Evolutionary conservation across 495 filamentous ascomycete genomes (phyloP), one percentile per base, ranked within the genome.

Genomic region (Penicillium flavigenum): DNA sequence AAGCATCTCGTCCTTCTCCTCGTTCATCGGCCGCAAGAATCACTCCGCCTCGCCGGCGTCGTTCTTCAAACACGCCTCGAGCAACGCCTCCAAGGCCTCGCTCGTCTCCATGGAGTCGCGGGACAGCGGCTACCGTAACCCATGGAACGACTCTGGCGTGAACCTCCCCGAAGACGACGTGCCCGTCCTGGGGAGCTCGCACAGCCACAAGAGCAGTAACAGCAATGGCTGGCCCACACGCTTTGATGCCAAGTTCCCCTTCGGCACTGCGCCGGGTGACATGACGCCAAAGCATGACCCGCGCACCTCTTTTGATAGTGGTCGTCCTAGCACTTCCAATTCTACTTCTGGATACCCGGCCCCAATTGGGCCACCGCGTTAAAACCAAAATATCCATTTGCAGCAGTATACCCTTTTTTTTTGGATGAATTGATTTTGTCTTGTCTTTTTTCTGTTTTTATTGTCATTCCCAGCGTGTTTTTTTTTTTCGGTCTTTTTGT

Each of bases 81-180:
- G 77, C 79, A 97, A 97, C 67, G 92, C 92, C 47, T 96, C 92
- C 52, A 95, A 94, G 74, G 91, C 92, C 41, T 97, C 92, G 24
- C 84, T 97, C 49, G 88, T 92, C 59, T 94, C 90, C 57, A 90
- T 96, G 76, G 92, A 97, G 67, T 95, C 91, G 22, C 89, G 89
- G 36, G 86, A 90, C 67, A 94, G 89, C 72, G 89, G 90, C 66
- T 94, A 95, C 72, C 89, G 92, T 67, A 96, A 96, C 73, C 92
- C 91, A 60, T 97, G 92, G 92, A 96, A 96, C 69, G 92, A 97
- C 74, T 92, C 88, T 61, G 92, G 91, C 57, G 88, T 97, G 67
- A 96, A 96, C 68, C 87, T 97, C 62, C 78, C 89, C 58, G 91
- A 96, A 66, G 91, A 96, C 47, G 90, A 92, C 55, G 71, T 79